Base-by-base conservation (phyloP, 192 early-diverging fungal species). In the Coemansia pectinata region DNA sequence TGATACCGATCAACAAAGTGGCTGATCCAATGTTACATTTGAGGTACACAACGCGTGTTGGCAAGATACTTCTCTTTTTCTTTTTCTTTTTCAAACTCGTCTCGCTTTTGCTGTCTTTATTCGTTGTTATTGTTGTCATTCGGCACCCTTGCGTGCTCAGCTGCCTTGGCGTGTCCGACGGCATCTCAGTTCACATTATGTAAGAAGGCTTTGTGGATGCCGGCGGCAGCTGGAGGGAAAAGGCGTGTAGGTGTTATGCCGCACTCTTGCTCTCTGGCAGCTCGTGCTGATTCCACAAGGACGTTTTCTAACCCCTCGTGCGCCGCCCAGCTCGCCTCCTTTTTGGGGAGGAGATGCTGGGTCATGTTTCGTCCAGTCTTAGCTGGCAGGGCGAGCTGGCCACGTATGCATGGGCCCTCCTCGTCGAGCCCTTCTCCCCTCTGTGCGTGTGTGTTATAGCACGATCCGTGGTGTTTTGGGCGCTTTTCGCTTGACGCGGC, bases 231-330 rank as follows among this genome's bases (percentile, higher is more conserved):
- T 21, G 50, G 53, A 8, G 65, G 39, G 39, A 15, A n/a, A 47
- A 8, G 11, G 14, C n/a, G n/a, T 36, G 38, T 53, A 11, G 65
- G 40, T 14, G 3, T 11, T 3, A 41, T 39, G 59, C 34, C 19
- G 15, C 17, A 5, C 15, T 40, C n/a, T 34, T 5, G 23, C 39
- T 58, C 44, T 19, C 60, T 38, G 41, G 61, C 52, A 29, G 25
- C 53, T 7, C 31, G 10, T 15, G 25, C 47, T 17, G 68, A 27
- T 14, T 47, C 31, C 62, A 25, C 23, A 41, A 50, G 17, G 63
- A 14, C 15, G 21, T 36, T 57, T 63, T 69, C 72, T 74, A 69
- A 74, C 67, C 72, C 72, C 72, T 67, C 72, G 66, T 69, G 62
- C 27, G 57, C 41, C 63, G 67, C 48, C 38, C 34, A 31, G 57